These are phyloP conservation scores for Clarkia xantiana DNA, from an alignment of 345 rosid genomes.

Conservation along the genomic window DNA sequence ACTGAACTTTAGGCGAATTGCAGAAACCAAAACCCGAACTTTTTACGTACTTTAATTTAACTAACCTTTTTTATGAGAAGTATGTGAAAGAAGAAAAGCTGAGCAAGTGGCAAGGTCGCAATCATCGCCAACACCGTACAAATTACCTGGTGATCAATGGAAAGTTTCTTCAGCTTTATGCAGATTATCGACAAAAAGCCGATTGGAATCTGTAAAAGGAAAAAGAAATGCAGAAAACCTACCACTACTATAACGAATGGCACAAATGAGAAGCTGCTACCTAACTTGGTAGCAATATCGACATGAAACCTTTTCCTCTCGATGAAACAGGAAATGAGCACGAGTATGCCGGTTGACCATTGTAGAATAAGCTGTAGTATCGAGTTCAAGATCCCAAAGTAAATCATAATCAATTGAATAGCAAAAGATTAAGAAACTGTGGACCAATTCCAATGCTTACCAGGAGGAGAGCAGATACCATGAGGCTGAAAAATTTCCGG, in stretches of 20 bases:
- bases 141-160: slow-evolving; percentile 31
- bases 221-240: slow-evolving; percentile 13
- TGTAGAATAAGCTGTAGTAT: slow-evolving; percentile 95
- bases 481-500: slow-evolving; percentile 79
- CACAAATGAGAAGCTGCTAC: slow-evolving; percentile 92
- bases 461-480: slow-evolving; percentile 84
- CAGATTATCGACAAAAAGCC: background rate
- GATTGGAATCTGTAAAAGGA: background rate
- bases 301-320: slow-evolving; percentile 49
- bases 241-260: slow-evolving; percentile 89
- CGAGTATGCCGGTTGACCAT: slow-evolving; percentile 77
- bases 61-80: slow-evolving; percentile 83
- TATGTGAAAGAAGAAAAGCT: slow-evolving; percentile 93
- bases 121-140: slow-evolving; percentile 92
- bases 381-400: slow-evolving; percentile 7
- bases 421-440: no score
- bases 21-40: no score
- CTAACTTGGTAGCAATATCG: slow-evolving; percentile 70
- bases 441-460: slow-evolving; percentile 27
- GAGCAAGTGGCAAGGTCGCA: slow-evolving; percentile 89
- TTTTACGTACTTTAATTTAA: background rate
- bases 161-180: background rate
- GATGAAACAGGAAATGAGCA: slow-evolving; percentile 68
- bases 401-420: no score
- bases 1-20: no score